A percentile compares a stretch with the other conserved stretches of the same genome.
Conservation (phyloP, 768 basidiomycete species). For the Flagelloscypha sp. region DNA sequence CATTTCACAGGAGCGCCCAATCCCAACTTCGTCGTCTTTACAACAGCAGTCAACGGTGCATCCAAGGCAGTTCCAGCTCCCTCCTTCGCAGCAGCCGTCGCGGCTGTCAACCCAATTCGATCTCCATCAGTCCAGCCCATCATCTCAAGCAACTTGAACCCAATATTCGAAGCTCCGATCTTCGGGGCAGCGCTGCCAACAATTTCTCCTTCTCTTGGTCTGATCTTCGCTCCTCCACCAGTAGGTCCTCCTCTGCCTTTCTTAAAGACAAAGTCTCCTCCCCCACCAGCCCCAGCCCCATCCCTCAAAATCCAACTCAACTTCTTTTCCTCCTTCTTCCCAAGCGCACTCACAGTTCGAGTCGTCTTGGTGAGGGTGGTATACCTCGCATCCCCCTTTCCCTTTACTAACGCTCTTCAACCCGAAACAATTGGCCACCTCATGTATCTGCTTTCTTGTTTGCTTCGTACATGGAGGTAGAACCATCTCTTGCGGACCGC, state of each 20-base stretch:
- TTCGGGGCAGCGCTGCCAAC: slow-evolving; percentile 63
- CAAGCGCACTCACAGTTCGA: slow-evolving; percentile 41
- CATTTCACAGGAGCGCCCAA: no score
- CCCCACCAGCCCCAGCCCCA: slow-evolving; percentile 24
- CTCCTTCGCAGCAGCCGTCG: no score
- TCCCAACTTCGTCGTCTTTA: slow-evolving; percentile 81
- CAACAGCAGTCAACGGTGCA: slow-evolving; percentile 70
- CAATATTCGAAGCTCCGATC: slow-evolving; percentile 72
- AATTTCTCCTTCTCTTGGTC: slow-evolving; percentile 11
- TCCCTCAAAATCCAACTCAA: slow-evolving; percentile 30
- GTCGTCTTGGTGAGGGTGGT: slow-evolving; percentile 69
- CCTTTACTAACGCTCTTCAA: slow-evolving; percentile 74
- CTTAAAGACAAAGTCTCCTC: slow-evolving; percentile 30
- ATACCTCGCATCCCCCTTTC: slow-evolving; percentile 60
- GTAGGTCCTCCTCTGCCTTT: slow-evolving; percentile 18
- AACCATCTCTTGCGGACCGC: slow-evolving; percentile 44
- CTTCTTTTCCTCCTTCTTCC: slow-evolving; percentile 52
- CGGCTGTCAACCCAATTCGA: slow-evolving; percentile 52
- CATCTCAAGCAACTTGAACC: slow-evolving; percentile 76
- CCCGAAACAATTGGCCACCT: slow-evolving; percentile 70
- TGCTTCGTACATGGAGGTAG: slow-evolving; percentile 75
- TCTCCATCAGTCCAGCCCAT: slow-evolving; percentile 93
- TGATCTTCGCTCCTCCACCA: slow-evolving; percentile 21
- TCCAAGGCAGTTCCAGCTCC: slow-evolving; percentile 55
- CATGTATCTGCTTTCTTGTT: slow-evolving; percentile 66